These are phyloP conservation scores for Theileria annulata DNA, from an alignment of 169 alveolate genomes.

Conservation along the genomic window DNA sequence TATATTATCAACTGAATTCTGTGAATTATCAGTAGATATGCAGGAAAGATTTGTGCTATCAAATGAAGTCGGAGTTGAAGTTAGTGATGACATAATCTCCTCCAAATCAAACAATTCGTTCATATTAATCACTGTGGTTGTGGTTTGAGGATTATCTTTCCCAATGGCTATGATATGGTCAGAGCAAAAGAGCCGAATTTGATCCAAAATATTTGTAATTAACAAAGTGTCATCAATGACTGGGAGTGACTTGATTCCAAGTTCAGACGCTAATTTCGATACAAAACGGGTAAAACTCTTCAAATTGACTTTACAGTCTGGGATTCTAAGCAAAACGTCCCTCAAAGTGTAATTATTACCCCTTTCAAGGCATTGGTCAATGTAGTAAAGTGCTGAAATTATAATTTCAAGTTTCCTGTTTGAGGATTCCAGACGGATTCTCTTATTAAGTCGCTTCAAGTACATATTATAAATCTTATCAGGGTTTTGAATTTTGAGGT, in stretches of 20 bases:
- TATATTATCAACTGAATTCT: background rate
- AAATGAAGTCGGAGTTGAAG: background rate
- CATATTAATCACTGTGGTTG: constrained; percentile 15
- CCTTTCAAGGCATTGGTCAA: constrained; percentile 27
- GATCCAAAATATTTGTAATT: constrained; percentile 46
- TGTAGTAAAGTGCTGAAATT: constrained; percentile 45
- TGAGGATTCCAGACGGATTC: constrained; percentile 29
- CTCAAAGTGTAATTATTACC: constrained; percentile 13
- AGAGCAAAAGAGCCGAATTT: constrained; percentile 10
- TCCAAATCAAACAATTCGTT: constrained; percentile 3
- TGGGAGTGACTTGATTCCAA: constrained; percentile 20
- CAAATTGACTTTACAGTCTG: background rate
- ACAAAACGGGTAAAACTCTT: constrained; percentile 22
- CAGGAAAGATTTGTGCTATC: background rate
- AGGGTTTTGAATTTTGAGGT: constrained; percentile 27
- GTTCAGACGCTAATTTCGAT: constrained; percentile 34
- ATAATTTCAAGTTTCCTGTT: constrained; percentile 29
- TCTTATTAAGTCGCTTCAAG: constrained; percentile 28
- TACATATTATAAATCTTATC: constrained; percentile 43
- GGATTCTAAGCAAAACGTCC: constrained; percentile 20
- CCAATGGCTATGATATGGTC: background rate
- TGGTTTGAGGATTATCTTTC: constrained; percentile 3
- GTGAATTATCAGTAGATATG: too few relatives aligned
- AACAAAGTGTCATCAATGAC: constrained; percentile 11
- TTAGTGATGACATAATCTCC: background rate